These are phyloP conservation scores for Atkinsonella texensis DNA, from an alignment of 2,329 filamentous ascomycete species.

Conservation along the genomic window DNA sequence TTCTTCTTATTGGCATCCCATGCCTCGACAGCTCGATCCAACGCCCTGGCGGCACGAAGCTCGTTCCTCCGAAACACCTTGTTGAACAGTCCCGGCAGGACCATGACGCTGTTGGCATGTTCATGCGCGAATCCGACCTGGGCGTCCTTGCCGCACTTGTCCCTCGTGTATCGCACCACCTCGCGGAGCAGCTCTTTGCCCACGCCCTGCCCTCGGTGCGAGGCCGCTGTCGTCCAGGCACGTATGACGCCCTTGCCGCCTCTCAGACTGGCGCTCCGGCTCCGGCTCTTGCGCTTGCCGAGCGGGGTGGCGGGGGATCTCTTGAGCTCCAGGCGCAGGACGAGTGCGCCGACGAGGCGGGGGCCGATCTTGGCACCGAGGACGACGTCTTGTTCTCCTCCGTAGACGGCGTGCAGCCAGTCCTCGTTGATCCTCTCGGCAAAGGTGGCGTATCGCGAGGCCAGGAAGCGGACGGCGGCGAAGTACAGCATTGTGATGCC, in stretches of 20 bases:
- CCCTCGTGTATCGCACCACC: constrained; percentile 55
- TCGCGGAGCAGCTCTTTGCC: constrained; percentile 62
- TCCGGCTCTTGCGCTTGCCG: constrained; percentile 22
- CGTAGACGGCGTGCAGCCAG: constrained; percentile 39
- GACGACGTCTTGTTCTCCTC: constrained; percentile 40
- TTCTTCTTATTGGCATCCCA: constrained; percentile 37
- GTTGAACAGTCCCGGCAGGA: constrained; percentile 54
- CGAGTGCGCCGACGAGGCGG: constrained; percentile 57
- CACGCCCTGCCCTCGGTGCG: constrained; percentile 59
- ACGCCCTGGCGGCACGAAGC: constrained; percentile 38
- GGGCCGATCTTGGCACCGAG: constrained; percentile 57
- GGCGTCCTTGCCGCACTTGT: constrained; percentile 55
- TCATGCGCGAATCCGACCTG: constrained; percentile 61
- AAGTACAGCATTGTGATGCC: constrained; percentile 54
- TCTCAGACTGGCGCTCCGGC: constrained; percentile 28
- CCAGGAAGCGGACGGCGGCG: constrained; percentile 46
- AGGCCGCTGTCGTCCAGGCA: constrained; percentile 67
- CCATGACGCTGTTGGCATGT: constrained; percentile 60
- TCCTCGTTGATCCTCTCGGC: constrained; percentile 50
- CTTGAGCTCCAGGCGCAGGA: constrained; percentile 50
- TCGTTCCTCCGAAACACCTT: constrained; percentile 47
- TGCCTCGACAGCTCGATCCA: constrained; percentile 38
- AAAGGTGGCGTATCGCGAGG: constrained; percentile 47
- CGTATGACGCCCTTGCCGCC: constrained; percentile 61
- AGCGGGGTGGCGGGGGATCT: constrained; percentile 10